Evolutionary conservation across 106 monocot species (phyloP), one percentile per base, ranked within the genome.

Genomic region (Amphibolis antarctica): DNA sequence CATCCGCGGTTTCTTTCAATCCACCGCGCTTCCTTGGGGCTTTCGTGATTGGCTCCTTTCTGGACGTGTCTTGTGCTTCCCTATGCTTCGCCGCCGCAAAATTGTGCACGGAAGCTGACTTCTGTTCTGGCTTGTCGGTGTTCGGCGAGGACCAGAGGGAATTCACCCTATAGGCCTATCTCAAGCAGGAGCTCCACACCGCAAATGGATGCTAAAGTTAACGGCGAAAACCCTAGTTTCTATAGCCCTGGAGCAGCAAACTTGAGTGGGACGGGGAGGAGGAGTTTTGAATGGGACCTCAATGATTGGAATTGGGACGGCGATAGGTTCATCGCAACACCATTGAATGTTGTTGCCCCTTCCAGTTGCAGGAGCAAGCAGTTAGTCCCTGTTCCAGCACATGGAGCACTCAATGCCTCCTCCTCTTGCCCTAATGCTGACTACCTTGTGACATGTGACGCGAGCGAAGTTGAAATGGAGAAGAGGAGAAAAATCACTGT

Each of bases 301-400:
- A 91, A 86, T 66, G 78, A 81, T 27, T 91, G 91, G 91, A 79
- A 57, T 49, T 91, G 91, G 91, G 80, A 91, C 58, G 81, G 86
- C 0, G 68, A 91, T 48, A 73, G 44, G n/a, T 79, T 86, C 62
- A 23, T 83, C 5, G 91, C 91, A 1, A 91, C 72, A 21, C 78
- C 74, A n/a, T n/a, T 70, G 48, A 82, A 80, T 52, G 53, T 42
- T 12, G 53, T 42, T 12, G 20, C 19, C 42, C 61, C 73, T 4
- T 72, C 78, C 6, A 70, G 66, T 10, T 81, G 78, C 55, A 68
- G 69, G 62, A 81, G 52, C 75, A 80, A 78, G 45, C 63, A 70
- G 70, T 44, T 78, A 42, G 25, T 65, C 25, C 69, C 56, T 14
- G 49, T 22, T 46, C 55, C 53, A 29, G 55, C 47, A n/a, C 17